Evolutionary conservation across 169 alveolate genomes (phyloP).

Genomic region (Plasmodium gonderi): DNA sequence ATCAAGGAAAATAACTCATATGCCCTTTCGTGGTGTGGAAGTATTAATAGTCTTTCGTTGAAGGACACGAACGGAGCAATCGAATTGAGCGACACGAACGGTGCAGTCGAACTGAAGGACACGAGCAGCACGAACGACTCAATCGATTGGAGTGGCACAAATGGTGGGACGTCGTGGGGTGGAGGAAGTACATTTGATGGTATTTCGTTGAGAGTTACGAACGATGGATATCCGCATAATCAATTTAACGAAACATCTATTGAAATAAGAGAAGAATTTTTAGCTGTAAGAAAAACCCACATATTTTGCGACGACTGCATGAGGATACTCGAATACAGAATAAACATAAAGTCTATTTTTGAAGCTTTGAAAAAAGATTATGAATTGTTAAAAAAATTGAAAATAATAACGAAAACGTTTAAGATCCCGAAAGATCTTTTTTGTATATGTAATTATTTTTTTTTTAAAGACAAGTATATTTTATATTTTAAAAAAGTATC

Average conservation of each 20-base stretch:
- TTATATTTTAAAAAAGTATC: constrained; percentile 42
- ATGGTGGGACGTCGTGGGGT: background rate
- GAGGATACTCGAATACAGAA: constrained; percentile 25
- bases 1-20: background rate
- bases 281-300: constrained; percentile 45
- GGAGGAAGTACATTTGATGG: background rate
- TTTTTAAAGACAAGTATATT: constrained; percentile 63
- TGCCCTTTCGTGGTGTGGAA: background rate
- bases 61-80: background rate
- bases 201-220: background rate
- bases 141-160: background rate
- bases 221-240: background rate
- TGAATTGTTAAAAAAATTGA: constrained; percentile 31
- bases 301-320: constrained; percentile 45
- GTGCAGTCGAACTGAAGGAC: background rate
- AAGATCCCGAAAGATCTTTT: constrained; percentile 19
- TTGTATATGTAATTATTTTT: constrained; percentile 67
- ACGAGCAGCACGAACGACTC: background rate
- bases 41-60: background rate
- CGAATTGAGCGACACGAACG: background rate
- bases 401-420: background rate
- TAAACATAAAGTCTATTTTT: background rate
- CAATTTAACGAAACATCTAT: background rate
- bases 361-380: constrained; percentile 35
- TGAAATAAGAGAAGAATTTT: constrained; percentile 8